Evolutionary conservation across 495 filamentous ascomycete genomes (phyloP).

Genomic region (Neurospora terricola): DNA sequence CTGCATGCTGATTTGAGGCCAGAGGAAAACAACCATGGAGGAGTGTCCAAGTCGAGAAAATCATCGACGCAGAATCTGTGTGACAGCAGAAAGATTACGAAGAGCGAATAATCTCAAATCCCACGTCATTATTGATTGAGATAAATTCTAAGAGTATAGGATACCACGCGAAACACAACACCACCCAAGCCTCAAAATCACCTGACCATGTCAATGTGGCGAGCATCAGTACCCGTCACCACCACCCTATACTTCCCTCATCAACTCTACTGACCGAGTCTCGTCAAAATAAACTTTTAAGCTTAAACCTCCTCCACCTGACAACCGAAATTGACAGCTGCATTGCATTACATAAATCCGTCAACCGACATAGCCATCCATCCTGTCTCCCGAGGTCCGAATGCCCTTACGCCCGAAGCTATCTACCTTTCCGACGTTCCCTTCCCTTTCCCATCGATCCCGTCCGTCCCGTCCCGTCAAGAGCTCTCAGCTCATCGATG

Average conservation of each 20-base stretch:
- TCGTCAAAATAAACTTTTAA: background rate
- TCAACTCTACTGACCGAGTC: background rate
- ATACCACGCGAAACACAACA: background rate
- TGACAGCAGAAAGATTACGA: background rate
- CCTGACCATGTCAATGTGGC: background rate
- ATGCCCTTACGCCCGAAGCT: background rate
- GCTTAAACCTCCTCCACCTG: background rate
- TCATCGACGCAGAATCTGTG: background rate
- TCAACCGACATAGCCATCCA: too few relatives aligned
- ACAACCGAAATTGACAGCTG: background rate
- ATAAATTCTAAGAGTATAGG: background rate
- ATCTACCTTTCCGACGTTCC: background rate
- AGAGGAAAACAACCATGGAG: background rate
- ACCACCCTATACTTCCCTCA: background rate
- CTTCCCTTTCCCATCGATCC: too few relatives aligned
- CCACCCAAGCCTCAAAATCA: background rate
- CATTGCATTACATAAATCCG: background rate
- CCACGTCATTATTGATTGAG: background rate
- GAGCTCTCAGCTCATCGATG: background rate
- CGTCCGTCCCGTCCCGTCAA: background rate
- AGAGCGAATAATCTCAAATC: background rate
- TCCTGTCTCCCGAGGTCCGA: background rate
- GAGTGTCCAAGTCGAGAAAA: background rate
- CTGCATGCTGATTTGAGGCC: background rate
- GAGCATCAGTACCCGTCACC: background rate